Conservation (phyloP, 2,329 filamentous ascomycete species). For the Alternaria viburni region DNA sequence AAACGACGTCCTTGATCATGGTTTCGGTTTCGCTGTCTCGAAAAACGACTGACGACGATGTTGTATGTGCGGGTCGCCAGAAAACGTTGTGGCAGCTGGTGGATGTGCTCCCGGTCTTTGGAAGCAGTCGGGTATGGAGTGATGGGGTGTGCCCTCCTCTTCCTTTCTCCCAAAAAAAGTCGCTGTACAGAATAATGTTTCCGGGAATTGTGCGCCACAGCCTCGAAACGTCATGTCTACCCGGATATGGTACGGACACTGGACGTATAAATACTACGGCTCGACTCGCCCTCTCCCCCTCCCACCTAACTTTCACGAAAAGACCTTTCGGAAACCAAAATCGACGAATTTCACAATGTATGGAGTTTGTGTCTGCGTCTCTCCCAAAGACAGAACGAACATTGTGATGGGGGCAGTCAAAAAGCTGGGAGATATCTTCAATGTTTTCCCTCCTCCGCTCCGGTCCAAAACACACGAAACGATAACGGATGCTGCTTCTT, state of each 20-base stretch:
- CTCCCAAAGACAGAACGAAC: not conserved
- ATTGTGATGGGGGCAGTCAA: not conserved
- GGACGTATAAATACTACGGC: not conserved
- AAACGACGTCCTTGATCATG: not conserved
- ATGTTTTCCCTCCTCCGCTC: not conserved
- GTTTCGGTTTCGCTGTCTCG: not conserved
- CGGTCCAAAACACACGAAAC: not conserved
- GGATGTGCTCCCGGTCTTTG: not conserved
- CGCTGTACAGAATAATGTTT: not conserved
- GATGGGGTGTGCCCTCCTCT: not conserved
- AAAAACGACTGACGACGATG: not conserved
- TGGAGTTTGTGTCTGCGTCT: not conserved
- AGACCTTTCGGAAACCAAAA: not conserved
- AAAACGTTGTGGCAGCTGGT: accelerated
- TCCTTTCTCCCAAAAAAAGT: not conserved
- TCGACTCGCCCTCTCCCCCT: not conserved
- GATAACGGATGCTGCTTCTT: not conserved
- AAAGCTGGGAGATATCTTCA: too few species aligned
- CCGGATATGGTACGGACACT: not conserved
- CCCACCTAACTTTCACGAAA: not conserved
- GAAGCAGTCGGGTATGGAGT: not conserved
- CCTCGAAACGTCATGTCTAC: not conserved
- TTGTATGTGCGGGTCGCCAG: not conserved
- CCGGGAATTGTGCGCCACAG: not conserved
- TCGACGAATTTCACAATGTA: accelerated